Base-by-base conservation (phyloP, 2,329 filamentous ascomycete genomes). In the Hymenotorrendiella dingleyae region DNA sequence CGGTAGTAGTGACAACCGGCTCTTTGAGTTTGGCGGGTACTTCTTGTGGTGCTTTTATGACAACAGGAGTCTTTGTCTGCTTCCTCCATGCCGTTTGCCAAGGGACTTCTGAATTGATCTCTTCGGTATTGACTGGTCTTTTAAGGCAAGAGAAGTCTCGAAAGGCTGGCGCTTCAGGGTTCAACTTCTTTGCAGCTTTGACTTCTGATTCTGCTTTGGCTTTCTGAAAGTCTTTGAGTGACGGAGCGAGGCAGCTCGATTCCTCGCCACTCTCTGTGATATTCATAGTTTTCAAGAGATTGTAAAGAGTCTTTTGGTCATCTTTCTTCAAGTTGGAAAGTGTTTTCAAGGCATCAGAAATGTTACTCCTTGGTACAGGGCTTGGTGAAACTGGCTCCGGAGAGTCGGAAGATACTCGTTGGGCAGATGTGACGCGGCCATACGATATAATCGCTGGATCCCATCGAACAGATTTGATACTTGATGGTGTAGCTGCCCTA, bases 391-490 rank as follows among this genome's bases (percentile, higher is more conserved):
- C 11, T 24, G 21, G 38, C 9, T 27, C 27, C 10, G 36, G 22
- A 35, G 30, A 19, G 22, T 16, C 17, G 16, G 22, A 20, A 10
- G 14, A 19, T 19, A 29, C 14, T 17, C 12, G 27, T 9, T 8
- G n/a, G 19, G 24, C 19, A 23, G 47, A 43, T 27, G 44, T 34
- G 3, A 46, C 14, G 2, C 42, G 46, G 2, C 46, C 49, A 23
- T 33, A 41, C 22, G 42, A 42, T n/a, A 54, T 26, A 16, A 54
- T 50, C 20, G 52, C 50, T 14, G 53, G 53, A 38, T 56, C 53
- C 46, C 48, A 54, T 42, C 41, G 52, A 22, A 56, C 51, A 22
- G 52, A 53, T 36, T 53, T 55, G 21, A 45, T 21, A 10, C 33
- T 43, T 6, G 21, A 26, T 16, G 45, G 40, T 19, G 33, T 45